Conservation (phyloP, 768 basidiomycete species). For the Terana coerulea region DNA sequence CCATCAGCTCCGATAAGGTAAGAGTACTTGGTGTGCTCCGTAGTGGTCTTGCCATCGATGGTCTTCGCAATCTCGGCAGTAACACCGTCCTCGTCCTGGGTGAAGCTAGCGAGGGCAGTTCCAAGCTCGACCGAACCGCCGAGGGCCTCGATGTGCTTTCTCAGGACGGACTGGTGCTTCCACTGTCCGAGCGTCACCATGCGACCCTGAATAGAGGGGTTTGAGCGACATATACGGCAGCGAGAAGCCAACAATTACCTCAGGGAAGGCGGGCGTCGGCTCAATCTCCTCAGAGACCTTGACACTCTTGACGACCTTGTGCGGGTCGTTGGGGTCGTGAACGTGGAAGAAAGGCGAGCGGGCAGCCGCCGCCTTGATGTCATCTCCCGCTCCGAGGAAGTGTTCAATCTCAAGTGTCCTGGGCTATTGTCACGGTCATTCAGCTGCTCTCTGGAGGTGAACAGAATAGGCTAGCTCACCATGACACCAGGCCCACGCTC, state of each 20-base stretch:
- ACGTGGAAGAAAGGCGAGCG: slow-evolving; percentile 30
- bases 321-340: slow-evolving; percentile 28
- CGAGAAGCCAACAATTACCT: background rate
- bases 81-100: slow-evolving; percentile 3
- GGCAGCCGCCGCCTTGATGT: slow-evolving; percentile 31
- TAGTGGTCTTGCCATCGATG: background rate
- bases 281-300: background rate
- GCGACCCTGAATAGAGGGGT: background rate
- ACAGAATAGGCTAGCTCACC: background rate
- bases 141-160: slow-evolving; percentile 1
- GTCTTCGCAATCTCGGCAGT: background rate
- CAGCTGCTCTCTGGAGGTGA: too few species aligned
- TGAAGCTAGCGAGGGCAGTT: background rate
- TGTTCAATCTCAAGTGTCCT: slow-evolving; percentile 39
- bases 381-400: slow-evolving; percentile 34
- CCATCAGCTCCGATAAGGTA: slow-evolving; percentile 8
- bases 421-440: slow-evolving; percentile 30
- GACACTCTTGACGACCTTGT: slow-evolving; percentile 2
- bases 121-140: slow-evolving; percentile 1
- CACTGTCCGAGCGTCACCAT: slow-evolving; percentile 1
- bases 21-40: background rate
- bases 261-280: slow-evolving; percentile 9
- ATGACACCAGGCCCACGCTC: slow-evolving; percentile 9
- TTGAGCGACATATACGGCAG: background rate
- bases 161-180: background rate